Evolutionary conservation across 1,139 yeast species (phyloP), one percentile per base, ranked within the genome.

Genomic region (Yamadazyma buinensis): DNA sequence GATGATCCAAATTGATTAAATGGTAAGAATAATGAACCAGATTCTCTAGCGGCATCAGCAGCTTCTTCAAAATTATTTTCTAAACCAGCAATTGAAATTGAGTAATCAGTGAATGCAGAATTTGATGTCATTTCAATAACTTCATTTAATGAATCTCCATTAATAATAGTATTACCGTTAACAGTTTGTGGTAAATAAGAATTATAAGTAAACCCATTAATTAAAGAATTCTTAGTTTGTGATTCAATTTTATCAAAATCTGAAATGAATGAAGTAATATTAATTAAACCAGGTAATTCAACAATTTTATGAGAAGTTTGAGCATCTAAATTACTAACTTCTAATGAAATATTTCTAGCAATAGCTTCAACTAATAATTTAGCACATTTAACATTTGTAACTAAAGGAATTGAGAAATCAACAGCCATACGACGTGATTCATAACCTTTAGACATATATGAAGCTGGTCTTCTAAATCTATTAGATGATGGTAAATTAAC

Each of bases 401-500:
- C 96, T 61, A 94, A 75, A 35, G 99, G 99, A 58, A 94, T 86
- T 35, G 97, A 90, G 60, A 86, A 94, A 64, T 94, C 99, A 48
- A 94, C 97, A 49, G 99, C 98, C 97, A 94, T 85, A 74, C 99
- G 94, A 75, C 99, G 95, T 36, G 97, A 86, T 65, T 80, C 83
- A 75, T 94, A 94, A 61, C 98, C 99, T 71, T 86, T 88, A 24
- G 96, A 86, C 77, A 92, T 88, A 67, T 92, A 94, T 42, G 92
- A 85, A 37, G 98, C 97, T 42, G 99, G 98, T 67, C 99, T 88
- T 63, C 98, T 85, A 80, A 87, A 92, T 60, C 97, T 77, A 74
- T 94, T 94, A 38, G 95, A 74, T 45, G 97, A 90, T 46, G 98
- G 98, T 68, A 94, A 73, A 68, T 94, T 94, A 67, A 94, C 82